Base-by-base conservation (phyloP, 768 basidiomycete species). In the Lentinula guzmanii region DNA sequence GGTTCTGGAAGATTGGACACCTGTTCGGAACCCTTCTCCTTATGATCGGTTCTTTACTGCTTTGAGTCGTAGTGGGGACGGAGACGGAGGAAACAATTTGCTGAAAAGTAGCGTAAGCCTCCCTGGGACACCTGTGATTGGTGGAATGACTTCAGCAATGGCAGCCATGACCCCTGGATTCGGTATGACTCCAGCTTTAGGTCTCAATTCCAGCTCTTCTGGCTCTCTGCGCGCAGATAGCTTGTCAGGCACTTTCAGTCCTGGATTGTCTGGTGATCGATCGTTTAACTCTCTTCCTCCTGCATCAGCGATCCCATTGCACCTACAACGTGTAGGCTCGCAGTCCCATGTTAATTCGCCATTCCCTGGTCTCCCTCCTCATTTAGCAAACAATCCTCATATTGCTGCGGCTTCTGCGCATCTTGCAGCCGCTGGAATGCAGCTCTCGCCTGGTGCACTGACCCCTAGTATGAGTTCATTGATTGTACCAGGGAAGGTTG, bases 331-430 rank as follows among this genome's bases (percentile, higher is more conserved):
- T 21, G 18, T 7, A 15, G 34, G 31, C 31, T 52, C 53, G 5
- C 53, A 21, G 37, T 37, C 46, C 6, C 21, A 48, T 48, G 21
- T 24, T 2, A 48, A 48, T 18, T 48, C 34, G 11, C 34, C 37
- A 15, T 42, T 41, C 3, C 10, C 55, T 16, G 39, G 39, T 6
- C 39, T 56, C 7, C 55, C 55, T 31, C 55, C 24, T 8, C 55
- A 56, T 43, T 37, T 56, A 7, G 55, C 55, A 15, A 56, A 43
- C 24, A 56, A 56, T 43, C 55, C 55, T 28, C 55, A 56, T 13
- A 56, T 56, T 13, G 55, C 55, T 56, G 55, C 55, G 7, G 55
- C 55, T n/a, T 56, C 55, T 45, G 55, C 55, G 13, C 55, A 56
- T 56, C 41, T 56, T 15, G 55, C 55, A 4, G 55, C 55, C 9